A percentile compares a stretch with the other conserved stretches of the same genome.
These are phyloP conservation scores for Naumovozyma baii DNA, from an alignment of 805 yeast genomes.

Conservation along the genomic window DNA sequence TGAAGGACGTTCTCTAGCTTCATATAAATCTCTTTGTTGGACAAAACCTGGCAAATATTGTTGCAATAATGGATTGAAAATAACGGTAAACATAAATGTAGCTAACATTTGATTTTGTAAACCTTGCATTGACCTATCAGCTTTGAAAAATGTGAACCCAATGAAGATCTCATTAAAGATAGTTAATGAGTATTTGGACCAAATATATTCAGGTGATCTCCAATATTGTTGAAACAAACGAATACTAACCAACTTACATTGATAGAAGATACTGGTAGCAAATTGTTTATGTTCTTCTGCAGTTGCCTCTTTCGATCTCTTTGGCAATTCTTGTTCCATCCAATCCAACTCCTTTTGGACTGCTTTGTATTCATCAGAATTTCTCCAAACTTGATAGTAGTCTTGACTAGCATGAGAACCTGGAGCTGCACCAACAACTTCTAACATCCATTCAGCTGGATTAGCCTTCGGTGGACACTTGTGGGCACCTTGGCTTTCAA, in stretches of 20 bases:
- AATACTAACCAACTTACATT: constrained; percentile 37
- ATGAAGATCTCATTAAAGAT: constrained; percentile 49
- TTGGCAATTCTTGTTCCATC: constrained; percentile 53
- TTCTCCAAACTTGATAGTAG: constrained; percentile 68
- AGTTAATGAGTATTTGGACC: constrained; percentile 49
- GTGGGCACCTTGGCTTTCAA: constrained; percentile 56
- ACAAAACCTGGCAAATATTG: constrained; percentile 58
- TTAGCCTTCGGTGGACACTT: constrained; percentile 61
- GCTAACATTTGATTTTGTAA: constrained; percentile 78
- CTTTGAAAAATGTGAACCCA: constrained; percentile 68
- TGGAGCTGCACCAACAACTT: constrained; percentile 75
- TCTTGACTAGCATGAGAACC: constrained; percentile 67
- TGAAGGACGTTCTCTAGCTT: constrained; percentile 66
- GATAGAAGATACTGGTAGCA: constrained; percentile 37
- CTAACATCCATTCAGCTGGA: constrained; percentile 90
- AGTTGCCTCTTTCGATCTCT: constrained; percentile 28
- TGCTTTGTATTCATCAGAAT: constrained; percentile 50
- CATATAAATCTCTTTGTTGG: constrained; percentile 55
- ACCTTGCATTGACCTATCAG: constrained; percentile 53
- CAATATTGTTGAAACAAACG: constrained; percentile 58
- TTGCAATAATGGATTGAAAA: constrained; percentile 47
- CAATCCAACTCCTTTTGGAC: constrained; percentile 49
- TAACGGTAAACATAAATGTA: constrained; percentile 55
- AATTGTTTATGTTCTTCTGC: constrained; percentile 31
- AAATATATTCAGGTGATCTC: constrained; percentile 56